A percentile compares a stretch with the other conserved stretches of the same genome.
Conservation (phyloP, 176 grass and related monocot species). For the Oryza glumipatula region DNA sequence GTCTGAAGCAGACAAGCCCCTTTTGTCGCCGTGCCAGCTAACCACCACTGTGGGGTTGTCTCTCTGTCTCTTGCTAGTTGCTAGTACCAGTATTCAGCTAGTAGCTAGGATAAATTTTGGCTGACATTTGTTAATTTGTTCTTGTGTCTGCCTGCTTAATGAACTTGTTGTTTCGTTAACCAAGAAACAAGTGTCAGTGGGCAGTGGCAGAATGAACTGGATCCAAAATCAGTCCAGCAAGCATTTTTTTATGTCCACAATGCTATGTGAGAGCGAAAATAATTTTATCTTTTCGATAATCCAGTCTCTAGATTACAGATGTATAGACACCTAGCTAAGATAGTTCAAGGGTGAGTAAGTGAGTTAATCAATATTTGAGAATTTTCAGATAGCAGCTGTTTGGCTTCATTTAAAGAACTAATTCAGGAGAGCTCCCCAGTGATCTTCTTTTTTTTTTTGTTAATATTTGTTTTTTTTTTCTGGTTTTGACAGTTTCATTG, state of each 20-base stretch:
- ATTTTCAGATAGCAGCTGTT: neutral
- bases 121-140: neutral
- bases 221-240: neutral
- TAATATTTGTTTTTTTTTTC: neutral
- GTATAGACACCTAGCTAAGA: neutral
- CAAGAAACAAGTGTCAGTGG: neutral
- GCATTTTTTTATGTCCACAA: neutral
- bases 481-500: neutral
- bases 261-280: neutral
- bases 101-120: neutral
- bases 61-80: slow-evolving; percentile 22
- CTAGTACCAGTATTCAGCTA: neutral
- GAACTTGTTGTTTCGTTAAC: neutral
- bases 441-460: neutral
- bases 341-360: neutral
- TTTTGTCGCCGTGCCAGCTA: slow-evolving; percentile 37
- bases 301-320: too few relatives aligned
- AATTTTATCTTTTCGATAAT: neutral
- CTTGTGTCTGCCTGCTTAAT: neutral
- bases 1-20: slow-evolving; percentile 28
- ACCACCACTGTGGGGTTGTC: slow-evolving; percentile 22
- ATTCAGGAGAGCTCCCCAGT: neutral
- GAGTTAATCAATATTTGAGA: neutral
- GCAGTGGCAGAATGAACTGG: slow-evolving; percentile 11
- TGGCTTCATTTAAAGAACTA: neutral